Evolutionary conservation across 129 eudicot genomes (phyloP).

Genomic region (Tagetes patula): DNA sequence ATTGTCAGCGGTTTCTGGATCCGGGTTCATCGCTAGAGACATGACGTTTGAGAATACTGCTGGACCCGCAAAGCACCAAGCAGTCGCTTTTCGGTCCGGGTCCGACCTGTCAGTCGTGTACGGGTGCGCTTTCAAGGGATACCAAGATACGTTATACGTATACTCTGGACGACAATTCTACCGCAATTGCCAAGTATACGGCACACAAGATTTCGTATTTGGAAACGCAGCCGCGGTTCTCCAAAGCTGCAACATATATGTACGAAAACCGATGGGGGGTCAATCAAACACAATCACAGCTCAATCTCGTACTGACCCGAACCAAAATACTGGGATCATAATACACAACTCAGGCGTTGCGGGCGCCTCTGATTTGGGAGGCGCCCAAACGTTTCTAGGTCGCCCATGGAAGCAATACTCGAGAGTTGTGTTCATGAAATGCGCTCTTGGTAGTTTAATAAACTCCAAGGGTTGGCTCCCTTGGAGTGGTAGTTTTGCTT

Average conservation of each 20-base stretch:
- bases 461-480: constrained; percentile 59
- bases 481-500: constrained; percentile 54
- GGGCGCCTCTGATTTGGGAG: constrained; percentile 36
- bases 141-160: constrained; percentile 68
- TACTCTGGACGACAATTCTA: constrained; percentile 57
- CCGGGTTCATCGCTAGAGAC: constrained; percentile 52
- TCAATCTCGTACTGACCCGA: constrained; percentile 52
- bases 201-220: constrained; percentile 60
- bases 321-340: constrained; percentile 61
- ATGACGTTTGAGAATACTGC: constrained; percentile 74
- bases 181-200: constrained; percentile 60
- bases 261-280: constrained; percentile 45
- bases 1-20: constrained; percentile 48
- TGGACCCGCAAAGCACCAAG: constrained; percentile 71
- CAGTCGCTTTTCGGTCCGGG: constrained; percentile 61
- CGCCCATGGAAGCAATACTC: constrained; percentile 70
- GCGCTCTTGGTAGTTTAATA: constrained; percentile 40
- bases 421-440: constrained; percentile 55
- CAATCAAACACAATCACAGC: constrained; percentile 65
- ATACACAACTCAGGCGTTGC: constrained; percentile 46
- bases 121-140: constrained; percentile 59
- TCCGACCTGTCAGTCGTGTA: constrained; percentile 59
- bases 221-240: constrained; percentile 49
- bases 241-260: constrained; percentile 50
- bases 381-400: constrained; percentile 45